Base-by-base conservation (phyloP, 805 yeast species). In the Limtongia smithiae region DNA sequence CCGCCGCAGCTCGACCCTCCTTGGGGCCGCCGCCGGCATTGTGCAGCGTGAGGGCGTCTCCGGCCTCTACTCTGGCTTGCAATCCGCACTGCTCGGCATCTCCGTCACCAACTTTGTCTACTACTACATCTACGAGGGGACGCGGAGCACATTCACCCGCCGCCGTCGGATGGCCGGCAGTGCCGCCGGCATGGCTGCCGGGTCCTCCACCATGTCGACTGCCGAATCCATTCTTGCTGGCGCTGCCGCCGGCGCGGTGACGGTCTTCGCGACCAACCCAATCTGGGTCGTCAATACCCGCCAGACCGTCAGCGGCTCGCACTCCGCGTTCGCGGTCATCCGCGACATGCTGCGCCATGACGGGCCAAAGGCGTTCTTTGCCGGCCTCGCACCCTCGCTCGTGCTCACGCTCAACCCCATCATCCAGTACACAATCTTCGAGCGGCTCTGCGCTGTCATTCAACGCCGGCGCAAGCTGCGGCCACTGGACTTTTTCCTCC, bases 351-450 rank as follows among this genome's bases (percentile, higher is more conserved):
- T 81, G 50, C 74, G 78, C 59, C 76, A 75, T 33, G 95, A 86
- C 58, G 96, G 97, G 2, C 62, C 82, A 41, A 64, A 63, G 36
- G 79, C 89, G 17, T 73, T 90, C 44, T 87, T 90, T 65, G 82
- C 87, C 27, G 97, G 97, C 4, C 79, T 90, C 4, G 72, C 82
- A 25, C 97, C 97, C 1, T 96, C 97, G 1, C 74, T 90, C 62
- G 80, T 88, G 41, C 74, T 90, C 52, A 96, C 90, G 43, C 62
- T 82, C 55, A 90, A 90, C 67, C 97, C 97, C 35, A 83, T 90
- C 52, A 82, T 90, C 57, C 96, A 90, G 68, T 90, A 89, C 71
- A 86, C 96, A 42, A 79, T 88, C 39, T 90, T 84, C 66, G 97
- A 90, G 69, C 95, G 89, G 68, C 67, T 86, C 61, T 82, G 83